These are phyloP conservation scores for Citrus hindsii DNA, from an alignment of 345 rosid genomes.

Conservation along the genomic window DNA sequence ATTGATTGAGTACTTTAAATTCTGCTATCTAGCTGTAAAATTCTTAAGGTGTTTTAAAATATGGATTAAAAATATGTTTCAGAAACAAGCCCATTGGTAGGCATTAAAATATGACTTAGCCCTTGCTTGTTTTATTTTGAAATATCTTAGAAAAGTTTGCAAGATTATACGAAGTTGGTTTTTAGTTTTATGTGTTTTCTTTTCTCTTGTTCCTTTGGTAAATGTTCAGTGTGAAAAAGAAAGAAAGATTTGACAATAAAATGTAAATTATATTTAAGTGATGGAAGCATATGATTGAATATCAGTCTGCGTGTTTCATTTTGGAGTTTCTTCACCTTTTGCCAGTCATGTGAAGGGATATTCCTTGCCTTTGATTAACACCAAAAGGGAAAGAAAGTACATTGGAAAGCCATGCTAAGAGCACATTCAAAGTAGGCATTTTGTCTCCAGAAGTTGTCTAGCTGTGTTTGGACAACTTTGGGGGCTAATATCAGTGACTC, in stretches of 20 bases:
- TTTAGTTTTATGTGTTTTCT: no score
- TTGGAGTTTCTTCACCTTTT: background rate
- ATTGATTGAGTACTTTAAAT: background rate
- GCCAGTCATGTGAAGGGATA: background rate
- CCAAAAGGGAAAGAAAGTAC: background rate
- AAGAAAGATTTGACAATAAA: background rate
- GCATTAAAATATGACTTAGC: background rate
- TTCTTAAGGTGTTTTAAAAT: background rate
- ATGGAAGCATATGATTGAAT: background rate
- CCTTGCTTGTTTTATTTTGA: background rate
- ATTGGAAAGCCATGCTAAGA: background rate
- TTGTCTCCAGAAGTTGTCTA: background rate
- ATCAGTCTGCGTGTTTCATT: background rate
- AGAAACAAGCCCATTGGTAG: background rate
- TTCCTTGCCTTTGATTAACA: background rate
- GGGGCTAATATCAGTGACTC: background rate
- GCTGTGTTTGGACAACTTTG: background rate
- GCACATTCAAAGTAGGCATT: background rate
- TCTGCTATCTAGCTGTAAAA: background rate
- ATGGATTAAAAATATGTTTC: background rate
- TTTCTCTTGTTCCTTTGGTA: no score
- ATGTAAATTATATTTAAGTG: background rate
- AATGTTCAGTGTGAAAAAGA: background rate
- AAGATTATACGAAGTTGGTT: no score
- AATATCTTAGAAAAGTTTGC: no score